A percentile compares a stretch with the other conserved stretches of the same genome.
phyloP scores from a whole-genome alignment of 169 alveolate species.

The Plasmodium vivax region DNA sequence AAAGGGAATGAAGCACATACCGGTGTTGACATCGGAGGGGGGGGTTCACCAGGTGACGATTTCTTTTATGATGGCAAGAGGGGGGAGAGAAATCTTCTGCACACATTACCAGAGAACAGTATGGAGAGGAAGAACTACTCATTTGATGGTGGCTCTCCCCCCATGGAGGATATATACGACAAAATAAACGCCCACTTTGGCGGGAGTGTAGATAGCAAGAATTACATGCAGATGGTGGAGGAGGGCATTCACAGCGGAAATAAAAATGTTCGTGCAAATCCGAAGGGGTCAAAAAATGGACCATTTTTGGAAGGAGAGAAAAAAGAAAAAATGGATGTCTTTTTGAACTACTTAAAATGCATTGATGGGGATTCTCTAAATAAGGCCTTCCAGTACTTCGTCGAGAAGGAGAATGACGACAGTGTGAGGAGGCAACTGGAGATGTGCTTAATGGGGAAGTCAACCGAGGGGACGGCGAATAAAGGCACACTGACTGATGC shows the following conservation, averaged over 20 bases:
- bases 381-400: slow-evolving; percentile 36
- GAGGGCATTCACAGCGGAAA: background rate
- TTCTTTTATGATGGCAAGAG: background rate
- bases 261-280: background rate
- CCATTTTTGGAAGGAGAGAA: background rate
- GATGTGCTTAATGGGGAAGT: background rate
- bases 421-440: slow-evolving; percentile 25
- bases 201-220: background rate
- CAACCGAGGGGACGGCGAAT: background rate
- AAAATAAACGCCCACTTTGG: slow-evolving; percentile 30
- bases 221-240: background rate
- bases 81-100: background rate
- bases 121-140: background rate
- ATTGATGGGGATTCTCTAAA: slow-evolving; percentile 20
- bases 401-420: slow-evolving; percentile 25
- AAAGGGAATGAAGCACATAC: background rate
- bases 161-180: slow-evolving; percentile 20
- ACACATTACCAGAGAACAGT: background rate
- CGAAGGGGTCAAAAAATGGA: background rate
- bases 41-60: background rate
- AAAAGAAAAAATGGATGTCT: slow-evolving; percentile 26
- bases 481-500: background rate
- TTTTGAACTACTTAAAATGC: slow-evolving; percentile 52
- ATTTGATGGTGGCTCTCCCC: background rate
- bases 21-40: background rate